Evolutionary conservation across 352 stramenopile species (phyloP).

Genomic region (Globisporangium irregulare): DNA sequence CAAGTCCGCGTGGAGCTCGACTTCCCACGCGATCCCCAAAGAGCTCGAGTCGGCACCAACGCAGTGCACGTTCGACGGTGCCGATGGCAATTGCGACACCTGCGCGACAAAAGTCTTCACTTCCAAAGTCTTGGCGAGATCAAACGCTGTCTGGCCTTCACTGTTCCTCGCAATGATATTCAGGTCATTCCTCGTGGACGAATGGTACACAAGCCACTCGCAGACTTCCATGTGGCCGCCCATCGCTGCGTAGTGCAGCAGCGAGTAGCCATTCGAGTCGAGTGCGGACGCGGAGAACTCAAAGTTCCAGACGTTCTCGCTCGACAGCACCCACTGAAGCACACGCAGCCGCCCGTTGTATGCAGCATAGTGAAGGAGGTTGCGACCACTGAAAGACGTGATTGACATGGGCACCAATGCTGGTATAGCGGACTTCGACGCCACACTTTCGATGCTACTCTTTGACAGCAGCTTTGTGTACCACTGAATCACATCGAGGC

Average conservation of each 20-base stretch:
- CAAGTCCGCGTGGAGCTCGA: constrained; percentile 30
- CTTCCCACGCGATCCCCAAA: constrained; percentile 56
- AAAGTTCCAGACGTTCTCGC: constrained; percentile 21
- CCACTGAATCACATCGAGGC: constrained; percentile 59
- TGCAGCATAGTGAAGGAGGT: constrained; percentile 65
- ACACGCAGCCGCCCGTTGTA: constrained; percentile 54
- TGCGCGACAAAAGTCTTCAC: constrained; percentile 46
- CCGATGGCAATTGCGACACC: constrained; percentile 28
- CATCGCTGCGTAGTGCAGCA: constrained; percentile 69
- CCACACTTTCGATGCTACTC: neutral
- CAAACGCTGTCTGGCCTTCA: constrained; percentile 33
- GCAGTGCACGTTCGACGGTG: constrained; percentile 35
- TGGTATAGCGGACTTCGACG: neutral
- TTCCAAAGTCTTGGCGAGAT: constrained; percentile 38
- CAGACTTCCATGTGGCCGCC: constrained; percentile 51
- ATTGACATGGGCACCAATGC: constrained; percentile 32
- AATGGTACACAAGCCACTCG: constrained; percentile 55
- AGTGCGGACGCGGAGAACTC: constrained; percentile 35
- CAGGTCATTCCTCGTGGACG: constrained; percentile 33
- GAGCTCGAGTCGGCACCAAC: constrained; percentile 51
- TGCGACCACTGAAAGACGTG: constrained; percentile 59
- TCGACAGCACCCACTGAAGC: constrained; percentile 45
- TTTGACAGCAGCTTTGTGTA: constrained; percentile 24
- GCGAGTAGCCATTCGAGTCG: constrained; percentile 55
- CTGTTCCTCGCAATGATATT: constrained; percentile 45